Base-by-base conservation (phyloP, 202 grass and related monocot species). In the Setaria italica region DNA sequence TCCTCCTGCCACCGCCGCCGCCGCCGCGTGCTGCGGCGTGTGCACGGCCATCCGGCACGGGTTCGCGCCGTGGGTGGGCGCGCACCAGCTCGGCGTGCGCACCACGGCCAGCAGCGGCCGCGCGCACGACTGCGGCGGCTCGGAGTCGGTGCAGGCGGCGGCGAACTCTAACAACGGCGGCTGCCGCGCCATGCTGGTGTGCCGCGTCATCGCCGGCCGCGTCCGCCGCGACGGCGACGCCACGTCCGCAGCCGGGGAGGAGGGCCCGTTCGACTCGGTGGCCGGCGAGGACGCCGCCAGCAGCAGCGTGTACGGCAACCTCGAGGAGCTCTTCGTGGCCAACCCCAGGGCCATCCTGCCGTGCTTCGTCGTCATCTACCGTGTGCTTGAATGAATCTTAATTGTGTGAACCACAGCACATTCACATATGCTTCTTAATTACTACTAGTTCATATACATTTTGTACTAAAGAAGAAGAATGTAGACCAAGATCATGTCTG, bases 331-430 rank as follows among this genome's bases (percentile, higher is more conserved):
- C 17, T 95, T 96, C 82, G 94, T 99, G 74, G 82, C 92, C 39
- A 99, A 96, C 72, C 93, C 93, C 1, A 91, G 87, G 88, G 97
- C 97, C 57, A 99, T 99, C 80, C 88, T 99, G 20, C 94, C 97
- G 0, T 99, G 97, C 87, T 99, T 99, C 85, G 93, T 99, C 57
- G 97, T 99, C 77, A 81, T 99, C 76, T 99, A 99, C 62, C 90
- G 91, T 7, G 88, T 90, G 11, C 32, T 92, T 3, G 77, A 87
- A 58, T 3, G 77, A 87, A 58, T 58, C 79, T 53, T 70, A 67
- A 87, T 10, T 2, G 3, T 14, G 11, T 49, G 48, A 42, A 16
- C 5, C 8, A 46, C 17, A 45, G 0, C 2, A 41, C 39, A 58
- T 7, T 37, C 4, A 11, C 7, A 46, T 48, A 48, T 74, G 3